phyloP scores from a whole-genome alignment of 1,284 basidiomycete genomes.

The Termitomyces sp. region DNA sequence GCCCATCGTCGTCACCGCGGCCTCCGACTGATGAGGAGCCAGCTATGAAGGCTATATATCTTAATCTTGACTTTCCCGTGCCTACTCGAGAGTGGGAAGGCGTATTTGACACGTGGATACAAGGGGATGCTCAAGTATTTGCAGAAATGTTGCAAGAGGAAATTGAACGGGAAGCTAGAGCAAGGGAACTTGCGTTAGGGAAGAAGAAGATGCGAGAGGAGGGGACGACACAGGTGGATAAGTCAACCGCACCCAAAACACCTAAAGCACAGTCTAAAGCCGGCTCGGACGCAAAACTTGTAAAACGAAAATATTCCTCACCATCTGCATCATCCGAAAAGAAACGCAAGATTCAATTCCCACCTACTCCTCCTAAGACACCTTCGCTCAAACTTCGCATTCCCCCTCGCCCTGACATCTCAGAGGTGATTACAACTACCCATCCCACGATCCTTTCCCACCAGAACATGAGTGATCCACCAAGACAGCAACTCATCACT shows the following conservation, averaged over 20 bases:
- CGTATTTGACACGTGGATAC: slow-evolving; percentile 88
- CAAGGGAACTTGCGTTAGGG: slow-evolving; percentile 47
- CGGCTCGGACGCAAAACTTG: not conserved
- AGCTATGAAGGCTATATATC: slow-evolving; percentile 71
- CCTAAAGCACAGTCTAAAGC: slow-evolving; percentile 1
- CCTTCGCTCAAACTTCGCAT: slow-evolving; percentile 21
- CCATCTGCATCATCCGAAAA: slow-evolving; percentile 18
- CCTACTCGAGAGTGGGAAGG: slow-evolving; percentile 86
- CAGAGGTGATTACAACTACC: slow-evolving; percentile 27
- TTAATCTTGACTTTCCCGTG: slow-evolving; percentile 88
- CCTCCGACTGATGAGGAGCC: slow-evolving; percentile 40
- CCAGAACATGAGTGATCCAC: not conserved
- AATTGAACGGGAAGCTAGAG: slow-evolving; percentile 44
- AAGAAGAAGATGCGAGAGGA: slow-evolving; percentile 48
- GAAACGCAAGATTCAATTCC: slow-evolving; percentile 21
- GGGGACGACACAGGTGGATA: slow-evolving; percentile 17
- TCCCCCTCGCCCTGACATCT: slow-evolving; percentile 18
- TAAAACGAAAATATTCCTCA: slow-evolving; percentile 14
- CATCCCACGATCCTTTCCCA: slow-evolving; percentile 8
- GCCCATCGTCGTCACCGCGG: slow-evolving; percentile 39
- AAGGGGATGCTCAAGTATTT: slow-evolving; percentile 85
- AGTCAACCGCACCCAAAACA: not conserved
- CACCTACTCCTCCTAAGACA: slow-evolving; percentile 14
- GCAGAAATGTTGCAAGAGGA: slow-evolving; percentile 54
- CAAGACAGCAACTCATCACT: slow-evolving; percentile 10